A percentile compares a stretch with the other conserved stretches of the same genome.
phyloP scores from a whole-genome alignment of 495 filamentous ascomycete genomes.

The Platismatia glauca region DNA sequence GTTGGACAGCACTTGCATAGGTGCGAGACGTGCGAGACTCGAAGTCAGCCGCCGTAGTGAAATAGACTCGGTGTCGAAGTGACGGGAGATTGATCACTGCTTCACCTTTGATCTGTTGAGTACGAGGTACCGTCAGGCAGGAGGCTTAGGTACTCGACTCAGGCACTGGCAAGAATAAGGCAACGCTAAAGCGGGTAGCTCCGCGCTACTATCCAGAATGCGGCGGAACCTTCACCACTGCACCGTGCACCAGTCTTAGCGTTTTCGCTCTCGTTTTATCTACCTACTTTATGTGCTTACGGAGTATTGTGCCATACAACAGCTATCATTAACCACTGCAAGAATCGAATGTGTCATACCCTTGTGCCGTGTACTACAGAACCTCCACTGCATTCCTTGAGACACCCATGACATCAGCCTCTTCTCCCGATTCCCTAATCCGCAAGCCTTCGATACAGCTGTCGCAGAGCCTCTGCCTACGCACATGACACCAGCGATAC shows the following conservation, averaged over 20 bases:
- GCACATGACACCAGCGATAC: neutral
- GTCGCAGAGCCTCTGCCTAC: neutral
- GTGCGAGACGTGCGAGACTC: too few species aligned
- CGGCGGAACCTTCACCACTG: neutral
- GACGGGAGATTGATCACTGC: too few species aligned
- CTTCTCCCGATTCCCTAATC: neutral
- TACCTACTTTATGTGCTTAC: too few species aligned
- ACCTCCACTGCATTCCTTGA: neutral
- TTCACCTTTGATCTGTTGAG: too few species aligned
- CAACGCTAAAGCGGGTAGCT: constrained; percentile 3
- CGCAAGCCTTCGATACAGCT: neutral
- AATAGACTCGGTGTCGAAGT: too few species aligned
- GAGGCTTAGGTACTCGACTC: too few species aligned
- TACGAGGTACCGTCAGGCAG: too few species aligned
- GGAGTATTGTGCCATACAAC: neutral
- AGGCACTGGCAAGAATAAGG: too few species aligned
- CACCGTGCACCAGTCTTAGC: too few species aligned
- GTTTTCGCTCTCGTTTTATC: neutral
- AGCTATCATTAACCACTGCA: neutral
- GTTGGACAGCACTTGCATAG: too few species aligned
- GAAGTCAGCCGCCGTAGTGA: too few species aligned
- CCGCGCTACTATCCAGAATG: neutral
- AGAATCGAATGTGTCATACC: neutral
- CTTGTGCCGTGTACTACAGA: neutral
- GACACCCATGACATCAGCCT: neutral